Conservation (phyloP, 1,139 yeast genomes). For the Pichia sp. region DNA sequence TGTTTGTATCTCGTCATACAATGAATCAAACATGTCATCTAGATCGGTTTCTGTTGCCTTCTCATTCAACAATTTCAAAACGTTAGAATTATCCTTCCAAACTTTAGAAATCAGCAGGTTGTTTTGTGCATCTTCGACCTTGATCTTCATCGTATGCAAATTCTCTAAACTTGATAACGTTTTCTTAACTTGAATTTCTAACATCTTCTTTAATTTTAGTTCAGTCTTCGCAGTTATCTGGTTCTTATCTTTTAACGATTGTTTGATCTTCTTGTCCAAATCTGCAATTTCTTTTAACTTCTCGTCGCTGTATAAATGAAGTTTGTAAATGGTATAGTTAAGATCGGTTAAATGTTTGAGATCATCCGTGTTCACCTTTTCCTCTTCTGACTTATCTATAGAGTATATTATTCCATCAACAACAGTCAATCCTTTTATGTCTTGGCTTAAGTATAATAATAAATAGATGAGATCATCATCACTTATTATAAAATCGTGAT, state of each 20-base stretch:
- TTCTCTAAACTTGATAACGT: conserved; percentile 34
- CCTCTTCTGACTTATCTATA: not conserved
- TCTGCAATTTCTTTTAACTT: conserved; percentile 17
- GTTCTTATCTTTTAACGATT: conserved; percentile 19
- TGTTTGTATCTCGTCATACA: conserved; percentile 32
- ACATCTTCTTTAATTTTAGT: conserved; percentile 25
- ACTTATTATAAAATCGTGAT: conserved; percentile 2
- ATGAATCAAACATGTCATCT: conserved; percentile 36
- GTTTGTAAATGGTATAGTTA: conserved; percentile 25
- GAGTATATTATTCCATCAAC: conserved; percentile 2
- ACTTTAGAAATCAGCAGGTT: conserved; percentile 37
- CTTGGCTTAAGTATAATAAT: conserved; percentile 22
- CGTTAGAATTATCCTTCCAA: conserved; percentile 35
- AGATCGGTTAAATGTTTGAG: conserved; percentile 27
- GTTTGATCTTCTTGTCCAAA: conserved; percentile 15
- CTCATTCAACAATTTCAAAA: conserved; percentile 39
- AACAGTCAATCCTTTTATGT: conserved; percentile 5
- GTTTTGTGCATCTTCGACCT: conserved; percentile 45
- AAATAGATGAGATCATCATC: conserved; percentile 23
- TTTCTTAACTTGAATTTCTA: conserved; percentile 32
- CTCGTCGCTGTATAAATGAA: conserved; percentile 20
- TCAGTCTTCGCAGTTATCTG: conserved; percentile 23
- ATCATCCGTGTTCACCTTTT: conserved; percentile 17
- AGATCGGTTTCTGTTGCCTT: conserved; percentile 21
- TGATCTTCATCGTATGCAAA: conserved; percentile 36